Base-by-base conservation (phyloP, 352 stramenopile genomes). In the Achlya hypogyna region DNA sequence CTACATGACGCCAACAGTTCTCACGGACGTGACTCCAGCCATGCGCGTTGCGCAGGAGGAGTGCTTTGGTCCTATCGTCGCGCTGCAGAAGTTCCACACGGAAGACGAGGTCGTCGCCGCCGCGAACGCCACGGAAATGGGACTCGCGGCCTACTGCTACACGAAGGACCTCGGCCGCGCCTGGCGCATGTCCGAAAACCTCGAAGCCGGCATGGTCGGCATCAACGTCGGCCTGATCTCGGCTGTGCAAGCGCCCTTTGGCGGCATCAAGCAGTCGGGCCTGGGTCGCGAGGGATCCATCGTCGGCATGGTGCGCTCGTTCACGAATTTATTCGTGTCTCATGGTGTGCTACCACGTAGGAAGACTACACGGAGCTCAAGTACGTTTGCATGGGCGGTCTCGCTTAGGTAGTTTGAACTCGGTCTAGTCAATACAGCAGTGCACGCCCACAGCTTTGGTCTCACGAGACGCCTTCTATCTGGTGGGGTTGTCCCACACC, bases 291-390 rank as follows among this genome's bases (percentile, higher is more conserved):
- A 98, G 63, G 96, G 89, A 69, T 92, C 86, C 20, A 79, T 81
- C 32, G 68, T 93, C 31, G 96, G 96, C 0, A 66, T 98, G 8
- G 82, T 84, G 32, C 62, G 82, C 86, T 68, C 75, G 5, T 72
- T 59, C 5, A 32, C 47, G 14, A 71, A 79, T 29, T 12, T 0
- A 9, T 28, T 20, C 14, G n/a, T 28, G 4, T 29, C 31, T 59
- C 5, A 59, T 59, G 35, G 6, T 53, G 16, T 31, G 6, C 10
- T 16, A 22, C 5, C 54, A 76, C 78, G 20, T 58, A 92, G 20
- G 87, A 96, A 27, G 96, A 99, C 76, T 99, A 98, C 76, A 73
- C 97, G 43, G 95, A 99, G 75, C 98, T 90, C 23, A 99, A 99
- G 76, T 98, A 98, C 75, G 79, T 99, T 42, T 82, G 73, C 69